Conservation (phyloP, 495 filamentous ascomycete genomes). For the Annulohypoxylon maeteangense region DNA sequence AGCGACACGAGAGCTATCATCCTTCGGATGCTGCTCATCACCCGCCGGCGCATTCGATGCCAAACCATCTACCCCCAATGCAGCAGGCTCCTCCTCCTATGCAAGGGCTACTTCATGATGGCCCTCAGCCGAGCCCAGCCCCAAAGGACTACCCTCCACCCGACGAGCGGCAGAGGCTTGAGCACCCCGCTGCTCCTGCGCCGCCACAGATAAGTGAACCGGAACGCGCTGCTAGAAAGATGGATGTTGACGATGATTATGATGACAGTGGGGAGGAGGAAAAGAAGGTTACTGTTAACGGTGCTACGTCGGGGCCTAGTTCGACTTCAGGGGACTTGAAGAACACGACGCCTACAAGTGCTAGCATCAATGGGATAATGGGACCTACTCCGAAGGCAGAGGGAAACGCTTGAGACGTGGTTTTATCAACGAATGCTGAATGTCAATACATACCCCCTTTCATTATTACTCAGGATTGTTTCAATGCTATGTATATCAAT, state of each 20-base stretch:
- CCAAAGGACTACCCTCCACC: constrained; percentile 67
- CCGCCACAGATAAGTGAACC: constrained; percentile 64
- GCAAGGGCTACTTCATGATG: constrained; percentile 67
- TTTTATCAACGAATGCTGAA: constrained; percentile 29
- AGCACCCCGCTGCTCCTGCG: constrained; percentile 59
- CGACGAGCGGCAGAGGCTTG: constrained; percentile 60
- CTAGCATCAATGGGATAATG: constrained; percentile 59
- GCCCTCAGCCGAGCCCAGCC: constrained; percentile 62
- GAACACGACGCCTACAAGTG: constrained; percentile 57
- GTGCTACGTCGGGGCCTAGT: constrained; percentile 48
- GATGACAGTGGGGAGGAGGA: constrained; percentile 92
- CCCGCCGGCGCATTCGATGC: constrained; percentile 72
- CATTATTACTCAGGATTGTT: constrained; percentile 30
- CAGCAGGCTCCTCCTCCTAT: constrained; percentile 69
- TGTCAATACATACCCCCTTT: constrained; percentile 36
- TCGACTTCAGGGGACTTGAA: constrained; percentile 58
- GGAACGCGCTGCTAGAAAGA: constrained; percentile 89
- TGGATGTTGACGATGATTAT: constrained; percentile 97
- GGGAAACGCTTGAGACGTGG: constrained; percentile 32
- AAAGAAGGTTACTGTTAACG: constrained; percentile 63
- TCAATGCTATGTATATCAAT: constrained; percentile 40
- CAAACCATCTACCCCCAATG: constrained; percentile 75
- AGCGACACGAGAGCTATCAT: constrained; percentile 81
- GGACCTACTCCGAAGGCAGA: constrained; percentile 54
- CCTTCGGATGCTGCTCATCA: constrained; percentile 93